Evolutionary conservation across 176 grass and related monocot genomes (phyloP).

Genomic region (Hyparrhenia diplandra): DNA sequence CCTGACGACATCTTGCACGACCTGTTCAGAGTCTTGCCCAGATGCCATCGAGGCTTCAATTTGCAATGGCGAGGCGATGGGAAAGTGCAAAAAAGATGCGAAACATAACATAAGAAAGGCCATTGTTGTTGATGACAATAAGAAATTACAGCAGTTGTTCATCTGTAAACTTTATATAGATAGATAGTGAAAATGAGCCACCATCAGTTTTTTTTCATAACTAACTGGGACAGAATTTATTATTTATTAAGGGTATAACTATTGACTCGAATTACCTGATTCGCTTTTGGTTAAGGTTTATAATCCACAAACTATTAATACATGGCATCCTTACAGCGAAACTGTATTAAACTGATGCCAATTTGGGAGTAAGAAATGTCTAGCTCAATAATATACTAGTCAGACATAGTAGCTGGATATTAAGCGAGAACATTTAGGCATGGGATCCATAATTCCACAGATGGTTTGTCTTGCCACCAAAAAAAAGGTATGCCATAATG

Average conservation of each 20-base stretch:
- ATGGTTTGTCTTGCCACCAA: no score
- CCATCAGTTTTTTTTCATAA: no score
- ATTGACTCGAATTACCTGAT: neutral
- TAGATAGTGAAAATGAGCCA: neutral
- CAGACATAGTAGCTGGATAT: no score
- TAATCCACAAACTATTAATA: no score
- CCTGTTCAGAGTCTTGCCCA: neutral
- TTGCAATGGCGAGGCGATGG: neutral
- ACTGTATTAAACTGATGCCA: no score
- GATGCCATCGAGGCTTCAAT: neutral
- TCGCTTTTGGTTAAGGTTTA: neutral
- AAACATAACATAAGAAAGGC: neutral
- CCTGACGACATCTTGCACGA: neutral
- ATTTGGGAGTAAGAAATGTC: neutral
- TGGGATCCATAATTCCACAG: no score
- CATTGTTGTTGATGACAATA: neutral
- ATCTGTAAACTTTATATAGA: neutral
- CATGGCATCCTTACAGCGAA: no score
- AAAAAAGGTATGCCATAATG: no score
- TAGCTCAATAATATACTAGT: no score
- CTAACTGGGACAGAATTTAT: no score
- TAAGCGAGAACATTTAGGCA: no score
- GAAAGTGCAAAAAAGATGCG: neutral
- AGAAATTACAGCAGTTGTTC: no score
- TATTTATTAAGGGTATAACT: neutral